A percentile compares a stretch with the other conserved stretches of the same genome.
phyloP scores from a whole-genome alignment of 106 monocot genomes.

The Hemerocallis citrina region DNA sequence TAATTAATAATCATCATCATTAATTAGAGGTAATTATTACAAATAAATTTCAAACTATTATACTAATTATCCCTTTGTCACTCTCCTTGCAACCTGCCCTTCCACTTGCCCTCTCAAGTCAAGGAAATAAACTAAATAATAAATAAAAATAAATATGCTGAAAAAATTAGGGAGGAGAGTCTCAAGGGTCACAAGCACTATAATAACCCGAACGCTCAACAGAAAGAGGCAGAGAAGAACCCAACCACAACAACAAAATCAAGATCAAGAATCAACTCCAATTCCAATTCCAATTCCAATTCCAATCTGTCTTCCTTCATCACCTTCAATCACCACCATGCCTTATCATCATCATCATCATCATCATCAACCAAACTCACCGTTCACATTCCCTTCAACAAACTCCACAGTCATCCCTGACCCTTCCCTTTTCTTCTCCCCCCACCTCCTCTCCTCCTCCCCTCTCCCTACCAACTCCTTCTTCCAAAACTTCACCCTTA shows the following conservation, averaged over 20 bases:
- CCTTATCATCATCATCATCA: not conserved
- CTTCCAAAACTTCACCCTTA: slow-evolving; percentile 91
- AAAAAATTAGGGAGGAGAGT: slow-evolving; percentile 27
- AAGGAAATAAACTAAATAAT: not conserved
- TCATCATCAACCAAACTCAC: not conserved
- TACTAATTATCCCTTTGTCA: not conserved
- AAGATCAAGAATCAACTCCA: not conserved
- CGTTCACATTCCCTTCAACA: slow-evolving; percentile 59
- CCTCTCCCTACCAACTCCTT: slow-evolving; percentile 94
- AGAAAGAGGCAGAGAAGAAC: slow-evolving; percentile 18
- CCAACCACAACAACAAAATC: not conserved
- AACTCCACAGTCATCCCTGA: slow-evolving; percentile 55
- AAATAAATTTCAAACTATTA: too few relatives aligned
- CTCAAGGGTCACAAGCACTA: slow-evolving; percentile 13
- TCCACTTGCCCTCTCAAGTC: not conserved
- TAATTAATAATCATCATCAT: not conserved
- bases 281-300: not conserved
- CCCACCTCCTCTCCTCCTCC: slow-evolving; percentile 43
- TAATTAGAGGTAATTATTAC: too few relatives aligned
- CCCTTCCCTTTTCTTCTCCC: slow-evolving; percentile 72
- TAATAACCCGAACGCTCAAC: slow-evolving; percentile 25
- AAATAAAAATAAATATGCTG: slow-evolving; percentile 14
- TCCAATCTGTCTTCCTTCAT: not conserved
- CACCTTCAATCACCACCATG: not conserved
- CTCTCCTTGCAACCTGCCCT: not conserved